A percentile compares a stretch with the other conserved stretches of the same genome.
phyloP scores from a whole-genome alignment of 768 basidiomycete species.

The Pleurotus sapidus region DNA sequence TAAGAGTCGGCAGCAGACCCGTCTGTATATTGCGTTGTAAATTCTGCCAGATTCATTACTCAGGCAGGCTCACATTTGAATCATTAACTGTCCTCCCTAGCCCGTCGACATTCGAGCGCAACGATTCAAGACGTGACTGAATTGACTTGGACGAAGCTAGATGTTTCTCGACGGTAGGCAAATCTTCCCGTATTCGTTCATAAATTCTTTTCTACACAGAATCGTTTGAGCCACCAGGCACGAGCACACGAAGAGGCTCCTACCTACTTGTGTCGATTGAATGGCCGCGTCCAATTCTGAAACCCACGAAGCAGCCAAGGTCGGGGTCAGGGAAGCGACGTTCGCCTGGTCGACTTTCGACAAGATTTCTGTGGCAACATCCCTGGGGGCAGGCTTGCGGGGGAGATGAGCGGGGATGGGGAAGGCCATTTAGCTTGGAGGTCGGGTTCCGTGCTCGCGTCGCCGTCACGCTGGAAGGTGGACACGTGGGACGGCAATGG shows the following conservation, averaged over 20 bases:
- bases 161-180: slow-evolving; percentile 63
- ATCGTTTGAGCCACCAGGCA: slow-evolving; percentile 14
- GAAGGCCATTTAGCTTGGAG: slow-evolving; percentile 57
- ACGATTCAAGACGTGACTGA: slow-evolving; percentile 50
- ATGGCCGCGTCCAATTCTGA: slow-evolving; percentile 72
- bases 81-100: slow-evolving; percentile 51
- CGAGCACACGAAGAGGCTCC: not conserved
- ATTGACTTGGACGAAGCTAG: slow-evolving; percentile 60
- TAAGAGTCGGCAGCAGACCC: slow-evolving; percentile 62
- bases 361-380: slow-evolving; percentile 71
- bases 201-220: slow-evolving; percentile 59
- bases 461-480: no score
- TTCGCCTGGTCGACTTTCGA: slow-evolving; percentile 66
- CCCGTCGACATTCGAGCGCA: slow-evolving; percentile 51
- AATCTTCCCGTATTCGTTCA: slow-evolving; percentile 65
- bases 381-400: slow-evolving; percentile 53
- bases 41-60: not conserved
- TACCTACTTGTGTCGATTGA: slow-evolving; percentile 60
- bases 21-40: slow-evolving; percentile 36
- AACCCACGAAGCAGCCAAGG: slow-evolving; percentile 67
- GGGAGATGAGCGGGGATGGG: slow-evolving; percentile 71
- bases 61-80: slow-evolving; percentile 46
- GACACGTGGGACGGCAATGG: no score
- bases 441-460: no score
- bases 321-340: slow-evolving; percentile 53